Percentiles rank a stretch among this genome's conserved stretches.
phyloP scores from a whole-genome alignment of 257 asterid species.

The Solanum peruvianum region DNA sequence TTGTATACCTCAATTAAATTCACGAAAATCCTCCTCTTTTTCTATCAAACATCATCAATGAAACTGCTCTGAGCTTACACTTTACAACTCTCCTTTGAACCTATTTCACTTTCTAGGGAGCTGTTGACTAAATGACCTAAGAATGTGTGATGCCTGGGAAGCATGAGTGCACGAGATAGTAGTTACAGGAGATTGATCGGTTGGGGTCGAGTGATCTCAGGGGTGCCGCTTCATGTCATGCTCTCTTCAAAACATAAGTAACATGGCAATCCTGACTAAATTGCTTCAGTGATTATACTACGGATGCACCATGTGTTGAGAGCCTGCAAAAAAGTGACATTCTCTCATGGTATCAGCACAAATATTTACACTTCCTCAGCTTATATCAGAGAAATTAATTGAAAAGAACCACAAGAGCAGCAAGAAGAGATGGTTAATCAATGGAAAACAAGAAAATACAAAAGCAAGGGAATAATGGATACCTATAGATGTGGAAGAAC shows the following conservation, averaged over 20 bases:
- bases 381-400: conserved; percentile 30
- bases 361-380: conserved; percentile 39
- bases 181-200: neutral
- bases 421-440: conserved; percentile 40
- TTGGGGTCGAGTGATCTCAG: neutral
- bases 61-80: conserved; percentile 16
- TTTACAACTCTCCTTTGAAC: conserved; percentile 22
- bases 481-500: conserved; percentile 27
- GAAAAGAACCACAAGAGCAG: conserved; percentile 11
- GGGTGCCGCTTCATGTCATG: conserved; percentile 18
- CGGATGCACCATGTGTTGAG: conserved; percentile 17
- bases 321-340: conserved; percentile 20
- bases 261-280: conserved; percentile 14
- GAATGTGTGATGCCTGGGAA: neutral
- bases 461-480: conserved; percentile 7
- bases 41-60: conserved; percentile 21
- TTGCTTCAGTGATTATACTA: conserved; percentile 30
- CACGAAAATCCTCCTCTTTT: neutral
- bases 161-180: neutral
- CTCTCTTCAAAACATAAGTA: conserved; percentile 27
- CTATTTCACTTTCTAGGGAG: neutral
- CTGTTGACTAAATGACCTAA: neutral
- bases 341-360: conserved; percentile 16
- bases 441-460: conserved; percentile 22
- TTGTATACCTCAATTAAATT: too few species aligned